Conservation (phyloP, 805 yeast genomes). For the Lipomyces oligophaga region DNA sequence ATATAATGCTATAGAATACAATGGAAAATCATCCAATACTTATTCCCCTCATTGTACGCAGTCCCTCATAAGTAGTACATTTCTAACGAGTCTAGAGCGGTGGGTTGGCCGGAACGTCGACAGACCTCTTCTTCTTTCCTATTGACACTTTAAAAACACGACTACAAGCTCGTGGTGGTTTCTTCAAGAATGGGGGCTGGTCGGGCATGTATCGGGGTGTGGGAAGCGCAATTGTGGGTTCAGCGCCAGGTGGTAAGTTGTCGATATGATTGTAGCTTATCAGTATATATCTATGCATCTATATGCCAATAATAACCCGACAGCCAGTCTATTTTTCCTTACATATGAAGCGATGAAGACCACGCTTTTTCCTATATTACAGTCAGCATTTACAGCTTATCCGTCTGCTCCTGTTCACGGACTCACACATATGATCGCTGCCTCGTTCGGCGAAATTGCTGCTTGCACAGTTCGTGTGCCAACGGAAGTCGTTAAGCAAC, state of each 20-base stretch:
- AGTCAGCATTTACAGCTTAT: background rate
- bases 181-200: slow-evolving; percentile 90
- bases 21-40: slow-evolving; percentile 29
- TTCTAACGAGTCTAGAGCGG: slow-evolving; percentile 75
- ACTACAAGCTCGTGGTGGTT: slow-evolving; percentile 92
- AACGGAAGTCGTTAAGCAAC: slow-evolving; percentile 91
- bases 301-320: background rate
- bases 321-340: slow-evolving; percentile 67
- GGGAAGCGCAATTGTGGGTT: slow-evolving; percentile 89
- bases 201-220: slow-evolving; percentile 85
- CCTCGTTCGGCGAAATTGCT: slow-evolving; percentile 84
- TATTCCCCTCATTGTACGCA: slow-evolving; percentile 27
- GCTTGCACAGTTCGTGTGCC: slow-evolving; percentile 96
- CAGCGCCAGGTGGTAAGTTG: slow-evolving; percentile 66
- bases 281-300: too few relatives aligned
- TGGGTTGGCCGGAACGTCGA: slow-evolving; percentile 93
- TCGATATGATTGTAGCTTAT: background rate
- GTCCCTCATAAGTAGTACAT: too few relatives aligned
- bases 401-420: slow-evolving; percentile 36
- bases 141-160: slow-evolving; percentile 94
- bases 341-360: slow-evolving; percentile 77
- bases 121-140: slow-evolving; percentile 92
- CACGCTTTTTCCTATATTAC: slow-evolving; percentile 30
- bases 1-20: too few relatives aligned
- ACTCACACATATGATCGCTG: slow-evolving; percentile 75